Conservation (phyloP, 768 basidiomycete genomes). For the Tricholoma saponaceum region DNA sequence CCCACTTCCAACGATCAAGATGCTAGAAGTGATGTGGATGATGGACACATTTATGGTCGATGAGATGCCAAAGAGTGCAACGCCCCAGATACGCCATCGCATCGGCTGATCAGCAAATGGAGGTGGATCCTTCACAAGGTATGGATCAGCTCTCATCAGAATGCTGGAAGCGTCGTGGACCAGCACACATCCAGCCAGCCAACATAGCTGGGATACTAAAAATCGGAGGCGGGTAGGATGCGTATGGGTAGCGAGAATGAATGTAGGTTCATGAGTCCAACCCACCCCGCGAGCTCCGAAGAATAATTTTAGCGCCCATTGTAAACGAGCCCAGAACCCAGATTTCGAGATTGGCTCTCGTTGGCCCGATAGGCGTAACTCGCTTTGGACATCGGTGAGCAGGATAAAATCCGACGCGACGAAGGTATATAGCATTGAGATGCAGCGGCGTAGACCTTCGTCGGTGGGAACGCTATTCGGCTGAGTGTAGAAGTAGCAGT, state of each 20-base stretch:
- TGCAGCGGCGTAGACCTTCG: slow-evolving; percentile 6
- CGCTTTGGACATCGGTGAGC: slow-evolving; percentile 23
- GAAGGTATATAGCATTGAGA: neutral
- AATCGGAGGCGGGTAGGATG: slow-evolving; percentile 15
- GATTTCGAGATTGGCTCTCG: slow-evolving; percentile 10
- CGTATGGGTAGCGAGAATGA: slow-evolving; percentile 16
- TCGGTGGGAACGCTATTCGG: neutral
- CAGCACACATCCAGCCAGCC: slow-evolving; percentile 8
- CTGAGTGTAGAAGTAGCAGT: slow-evolving; percentile 5
- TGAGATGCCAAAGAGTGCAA: slow-evolving; percentile 2
- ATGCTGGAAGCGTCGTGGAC: slow-evolving; percentile 19
- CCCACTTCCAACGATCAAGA: slow-evolving; percentile 8
- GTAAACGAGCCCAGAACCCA: slow-evolving; percentile 16
- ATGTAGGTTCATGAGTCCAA: slow-evolving; percentile 23
- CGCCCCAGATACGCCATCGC: slow-evolving; percentile 8
- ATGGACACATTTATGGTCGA: slow-evolving; percentile 2
- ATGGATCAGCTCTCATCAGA: slow-evolving; percentile 16
- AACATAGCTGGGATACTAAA: slow-evolving; percentile 14
- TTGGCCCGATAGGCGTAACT: slow-evolving; percentile 14
- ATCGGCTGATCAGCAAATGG: slow-evolving; percentile 7
- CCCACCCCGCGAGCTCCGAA: slow-evolving; percentile 23
- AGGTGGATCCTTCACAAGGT: slow-evolving; percentile 6
- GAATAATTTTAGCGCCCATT: slow-evolving; percentile 21
- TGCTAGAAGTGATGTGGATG: neutral
- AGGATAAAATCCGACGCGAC: slow-evolving; percentile 15